Conservation (phyloP, 2,329 filamentous ascomycete species). For the Apiospora koreana region DNA sequence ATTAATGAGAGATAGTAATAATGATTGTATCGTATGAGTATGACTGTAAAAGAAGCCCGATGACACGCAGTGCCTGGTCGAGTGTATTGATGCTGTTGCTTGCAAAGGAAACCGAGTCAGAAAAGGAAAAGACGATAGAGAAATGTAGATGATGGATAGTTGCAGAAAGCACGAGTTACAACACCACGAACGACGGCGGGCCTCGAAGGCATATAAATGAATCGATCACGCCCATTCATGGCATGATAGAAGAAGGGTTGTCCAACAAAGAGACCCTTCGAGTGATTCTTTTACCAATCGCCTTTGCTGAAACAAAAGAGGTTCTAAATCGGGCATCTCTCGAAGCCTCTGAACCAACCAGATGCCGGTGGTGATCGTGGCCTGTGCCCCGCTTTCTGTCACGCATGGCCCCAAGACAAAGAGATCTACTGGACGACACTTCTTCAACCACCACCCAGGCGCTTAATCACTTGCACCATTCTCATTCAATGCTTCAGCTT, state of each 20-base stretch:
- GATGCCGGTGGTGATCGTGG: not conserved
- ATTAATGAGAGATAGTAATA: slow-evolving; percentile 5
- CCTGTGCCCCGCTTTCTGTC: slow-evolving; percentile 7
- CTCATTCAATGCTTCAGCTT: too few relatives aligned
- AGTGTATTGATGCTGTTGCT: not conserved
- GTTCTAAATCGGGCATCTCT: slow-evolving; percentile 9
- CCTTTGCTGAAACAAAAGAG: slow-evolving; percentile 6
- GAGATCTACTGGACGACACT: slow-evolving; percentile 9
- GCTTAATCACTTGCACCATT: too few relatives aligned
- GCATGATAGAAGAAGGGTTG: not conserved
- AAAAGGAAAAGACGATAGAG: not conserved
- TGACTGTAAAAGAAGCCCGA: not conserved
- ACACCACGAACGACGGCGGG: not conserved
- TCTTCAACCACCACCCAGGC: not conserved
- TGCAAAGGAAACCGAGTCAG: not conserved
- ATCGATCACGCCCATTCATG: not conserved
- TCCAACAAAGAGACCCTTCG: slow-evolving; percentile 9
- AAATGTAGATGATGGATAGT: not conserved
- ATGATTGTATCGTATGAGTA: slow-evolving; percentile 1
- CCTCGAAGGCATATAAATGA: not conserved
- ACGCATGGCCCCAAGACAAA: slow-evolving; percentile 1
- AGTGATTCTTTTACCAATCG: not conserved
- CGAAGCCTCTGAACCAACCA: slow-evolving; percentile 11
- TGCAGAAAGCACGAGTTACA: not conserved
- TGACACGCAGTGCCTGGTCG: not conserved